Evolutionary conservation across 2,329 filamentous ascomycete species (phyloP), one percentile per base, ranked within the genome.

Genomic region (Bipolaris zeicola): DNA sequence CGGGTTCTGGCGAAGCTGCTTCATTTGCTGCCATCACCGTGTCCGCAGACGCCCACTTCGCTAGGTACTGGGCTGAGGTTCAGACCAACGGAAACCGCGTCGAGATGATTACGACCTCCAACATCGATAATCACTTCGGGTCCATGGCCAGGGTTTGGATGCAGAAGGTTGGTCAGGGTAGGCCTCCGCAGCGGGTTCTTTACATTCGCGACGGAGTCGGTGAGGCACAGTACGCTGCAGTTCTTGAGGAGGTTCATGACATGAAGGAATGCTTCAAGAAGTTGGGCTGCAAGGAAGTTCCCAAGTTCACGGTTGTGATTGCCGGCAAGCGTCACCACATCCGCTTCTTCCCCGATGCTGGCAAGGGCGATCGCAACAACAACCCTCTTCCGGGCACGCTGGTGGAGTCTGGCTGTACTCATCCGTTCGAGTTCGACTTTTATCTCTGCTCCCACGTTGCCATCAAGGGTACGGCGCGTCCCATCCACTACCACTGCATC

Each of bases 121-220:
- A 92, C 62, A 84, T 92, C 48, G 79, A 85, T 5, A 77, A 77
- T 13, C 86, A 93, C 72, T 82, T 97, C 22, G 79, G 82, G 0
- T 83, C 83, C 5, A 80, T 96, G 3, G 76, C 89, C 6, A 77
- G 78, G 18, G 76, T 83, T 41, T 98, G 93, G 91, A 79, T 83
- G 28, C 68, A 78, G 14, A 82, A 77, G 2, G 79, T 84, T 50
- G 82, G 82, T 18, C 76, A 78, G 1, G 83, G 85, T n/a, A 73
- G 74, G 24, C 68, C 81, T 14, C 93, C 94, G 0, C 65, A 83
- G n/a, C 87, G 93, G 36, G 82, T 99, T 53, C 90, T 96, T 65
- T 98, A 96, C 77, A 89, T 98, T 76, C 91, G 95, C 16, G 95
- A 99, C 67, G 95, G 95, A 64, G 92, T 98, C 0, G 89, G 89